Base-by-base conservation (phyloP, 495 filamentous ascomycete genomes). In the Penicillium taxi region DNA sequence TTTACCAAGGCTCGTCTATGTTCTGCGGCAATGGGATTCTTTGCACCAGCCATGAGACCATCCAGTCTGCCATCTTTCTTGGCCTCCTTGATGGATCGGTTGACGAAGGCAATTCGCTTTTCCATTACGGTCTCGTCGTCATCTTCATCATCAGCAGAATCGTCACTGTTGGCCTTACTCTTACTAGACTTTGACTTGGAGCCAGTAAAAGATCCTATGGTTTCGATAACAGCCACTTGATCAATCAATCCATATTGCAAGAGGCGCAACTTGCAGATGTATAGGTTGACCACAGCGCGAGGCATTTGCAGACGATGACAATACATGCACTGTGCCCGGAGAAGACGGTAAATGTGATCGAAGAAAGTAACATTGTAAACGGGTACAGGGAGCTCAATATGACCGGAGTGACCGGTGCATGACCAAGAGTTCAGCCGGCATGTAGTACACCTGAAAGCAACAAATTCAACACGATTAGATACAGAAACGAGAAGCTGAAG, bases 291-390 rank as follows among this genome's bases (percentile, higher is more conserved):
- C 45, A 82, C 74, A 24, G 72, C 63, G 32, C 82, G 78, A 14
- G 81, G 63, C 59, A 95, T 67, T 50, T 81, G 85, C 43, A 96
- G 72, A 27, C 75, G 76, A 47, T 85, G 80, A 63, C 93, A 99
- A 61, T 90, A 28, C 35, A 80, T 70, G 59, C 93, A 99, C 65
- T 86, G 84, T 26, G 82, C 80, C 35, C 85, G 78, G 22, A 99
- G 69, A 12, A 99, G 65, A 18, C 85, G 78, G 35, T 89, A 73
- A 35, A 84, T 68, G 58, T 95, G 90, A 55, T 93, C 86, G 69
- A 99, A 81, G 59, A 94, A 94, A 1, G 85, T 81, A 16, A 87
- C 82, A 64, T 96, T 90, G 56, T 96, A 99, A 32, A 95, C 80
- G 27, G 82, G 83, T 8, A 89, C 79, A 3, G 93, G 89, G 17